A percentile compares a stretch with the other conserved stretches of the same genome.
Conservation (phyloP, 257 asterid species). For the Nicotiana tomentosiformis region DNA sequence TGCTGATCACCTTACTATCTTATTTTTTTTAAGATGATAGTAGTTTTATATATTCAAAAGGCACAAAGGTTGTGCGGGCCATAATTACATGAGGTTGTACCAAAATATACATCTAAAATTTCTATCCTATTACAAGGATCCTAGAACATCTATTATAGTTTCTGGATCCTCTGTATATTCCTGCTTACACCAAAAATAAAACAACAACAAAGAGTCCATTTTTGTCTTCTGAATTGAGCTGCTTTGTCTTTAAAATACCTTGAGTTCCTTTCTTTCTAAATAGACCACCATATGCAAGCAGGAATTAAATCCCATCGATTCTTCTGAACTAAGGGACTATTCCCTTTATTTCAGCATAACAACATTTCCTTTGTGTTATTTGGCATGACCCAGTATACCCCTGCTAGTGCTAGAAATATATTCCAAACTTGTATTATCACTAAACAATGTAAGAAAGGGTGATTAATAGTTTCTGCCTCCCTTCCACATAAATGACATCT, state of each 20-base stretch:
- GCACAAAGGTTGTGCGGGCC: background rate
- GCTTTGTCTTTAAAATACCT: background rate
- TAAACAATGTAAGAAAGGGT: background rate
- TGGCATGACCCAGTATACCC: background rate
- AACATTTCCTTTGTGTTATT: background rate
- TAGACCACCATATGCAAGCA: background rate
- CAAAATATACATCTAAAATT: background rate
- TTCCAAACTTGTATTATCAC: background rate
- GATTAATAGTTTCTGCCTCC: background rate
- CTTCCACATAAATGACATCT: background rate
- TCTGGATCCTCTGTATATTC: background rate
- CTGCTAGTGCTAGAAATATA: background rate
- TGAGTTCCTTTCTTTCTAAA: background rate
- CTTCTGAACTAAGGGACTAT: background rate
- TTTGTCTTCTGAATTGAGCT: background rate
- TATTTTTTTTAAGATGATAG: background rate
- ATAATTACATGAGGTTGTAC: background rate
- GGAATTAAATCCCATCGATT: background rate
- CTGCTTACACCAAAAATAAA: background rate
- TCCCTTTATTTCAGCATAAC: background rate
- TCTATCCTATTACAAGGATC: background rate
- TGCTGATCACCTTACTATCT: no score
- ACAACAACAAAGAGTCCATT: background rate
- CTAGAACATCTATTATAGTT: constrained; percentile 2
- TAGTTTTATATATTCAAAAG: background rate